These are phyloP conservation scores for Penicillium sp. DNA, from an alignment of 2,329 filamentous ascomycete species.

Conservation along the genomic window DNA sequence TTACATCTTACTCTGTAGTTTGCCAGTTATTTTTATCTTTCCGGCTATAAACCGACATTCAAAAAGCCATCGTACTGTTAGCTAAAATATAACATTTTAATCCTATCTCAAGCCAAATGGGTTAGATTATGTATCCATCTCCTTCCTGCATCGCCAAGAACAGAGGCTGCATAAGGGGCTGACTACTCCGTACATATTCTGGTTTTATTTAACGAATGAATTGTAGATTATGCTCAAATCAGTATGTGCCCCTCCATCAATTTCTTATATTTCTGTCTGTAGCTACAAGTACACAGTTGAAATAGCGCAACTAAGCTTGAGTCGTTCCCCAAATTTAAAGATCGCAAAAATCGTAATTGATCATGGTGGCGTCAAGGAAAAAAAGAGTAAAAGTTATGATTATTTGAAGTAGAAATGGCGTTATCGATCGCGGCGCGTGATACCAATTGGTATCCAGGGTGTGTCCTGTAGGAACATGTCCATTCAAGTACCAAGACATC, in stretches of 20 bases:
- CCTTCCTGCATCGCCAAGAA: background rate
- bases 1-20: background rate
- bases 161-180: background rate
- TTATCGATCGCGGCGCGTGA: background rate
- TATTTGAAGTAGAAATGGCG: background rate
- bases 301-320: background rate
- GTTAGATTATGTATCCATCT: background rate
- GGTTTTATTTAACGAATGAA: background rate
- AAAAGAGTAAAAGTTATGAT: background rate
- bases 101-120: background rate
- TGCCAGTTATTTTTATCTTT: background rate
- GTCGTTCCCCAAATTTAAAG: background rate
- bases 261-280: background rate
- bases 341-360: background rate
- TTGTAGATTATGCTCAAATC: background rate
- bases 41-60: background rate
- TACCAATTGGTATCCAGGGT: background rate
- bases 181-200: background rate
- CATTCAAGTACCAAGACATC: background rate
- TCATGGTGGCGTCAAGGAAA: background rate
- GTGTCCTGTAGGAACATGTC: background rate
- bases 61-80: conserved; percentile 1
- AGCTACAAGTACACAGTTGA: background rate
- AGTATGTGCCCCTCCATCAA: background rate
- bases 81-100: background rate